Percentiles rank a stretch among this genome's conserved stretches.
phyloP scores from a whole-genome alignment of 768 basidiomycete genomes.

The Hericium rajendrae region DNA sequence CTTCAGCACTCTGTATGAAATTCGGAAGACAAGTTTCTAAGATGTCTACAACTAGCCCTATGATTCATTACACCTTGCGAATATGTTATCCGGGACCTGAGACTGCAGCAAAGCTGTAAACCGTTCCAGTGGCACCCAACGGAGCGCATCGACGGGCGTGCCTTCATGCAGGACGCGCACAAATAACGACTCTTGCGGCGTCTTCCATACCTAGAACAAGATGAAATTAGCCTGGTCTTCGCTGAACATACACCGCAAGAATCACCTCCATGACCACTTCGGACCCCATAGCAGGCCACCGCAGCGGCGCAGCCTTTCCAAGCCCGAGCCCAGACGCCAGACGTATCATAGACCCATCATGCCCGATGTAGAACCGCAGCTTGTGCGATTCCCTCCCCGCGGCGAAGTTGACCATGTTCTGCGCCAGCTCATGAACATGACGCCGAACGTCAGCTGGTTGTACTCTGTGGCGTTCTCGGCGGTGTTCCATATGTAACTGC shows the following conservation, averaged over 20 bases:
- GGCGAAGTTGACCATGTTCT: conserved; percentile 29
- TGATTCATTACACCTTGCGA: conserved; percentile 14
- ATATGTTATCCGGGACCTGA: conserved; percentile 27
- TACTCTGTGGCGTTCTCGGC: conserved; percentile 35
- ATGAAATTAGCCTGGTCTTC: not conserved
- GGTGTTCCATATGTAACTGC: conserved; percentile 40
- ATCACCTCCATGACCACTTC: conserved; percentile 38
- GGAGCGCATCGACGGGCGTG: conserved; percentile 25
- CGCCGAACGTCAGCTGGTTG: conserved; percentile 36
- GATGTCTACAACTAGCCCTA: not conserved
- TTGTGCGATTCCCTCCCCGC: conserved; percentile 26
- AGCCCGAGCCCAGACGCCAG: conserved; percentile 31
- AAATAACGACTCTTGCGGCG: conserved; percentile 15
- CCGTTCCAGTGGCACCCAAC: conserved; percentile 26
- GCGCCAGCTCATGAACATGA: conserved; percentile 35
- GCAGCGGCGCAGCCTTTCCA: conserved; percentile 22
- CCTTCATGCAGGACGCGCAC: conserved; percentile 39
- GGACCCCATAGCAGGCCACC: conserved; percentile 40
- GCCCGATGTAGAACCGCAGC: conserved; percentile 34
- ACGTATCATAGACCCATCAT: conserved; percentile 37
- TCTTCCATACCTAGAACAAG: conserved; percentile 31
- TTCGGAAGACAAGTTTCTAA: no score
- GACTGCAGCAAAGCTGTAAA: conserved; percentile 26
- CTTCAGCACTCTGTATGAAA: no score
- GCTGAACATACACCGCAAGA: not conserved